Evolutionary conservation across 129 eudicot genomes (phyloP), one percentile per base, ranked within the genome.

Genomic region (Flaveria sonorensis): DNA sequence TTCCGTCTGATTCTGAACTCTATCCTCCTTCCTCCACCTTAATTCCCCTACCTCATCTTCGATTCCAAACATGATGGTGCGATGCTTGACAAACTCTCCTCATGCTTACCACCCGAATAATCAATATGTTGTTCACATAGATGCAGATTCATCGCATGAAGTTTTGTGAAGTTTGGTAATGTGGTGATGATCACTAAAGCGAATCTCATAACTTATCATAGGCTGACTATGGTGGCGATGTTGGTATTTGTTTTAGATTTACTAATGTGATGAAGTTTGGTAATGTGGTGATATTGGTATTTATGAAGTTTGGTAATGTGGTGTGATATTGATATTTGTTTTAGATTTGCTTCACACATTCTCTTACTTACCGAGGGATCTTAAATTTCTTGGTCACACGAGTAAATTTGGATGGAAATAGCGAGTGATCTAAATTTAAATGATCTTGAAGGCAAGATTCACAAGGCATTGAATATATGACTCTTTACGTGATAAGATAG

Each of bases 201-300:
- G 6, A 93, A 93, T 82, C 63, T 93, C n/a, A 89, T 93, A 8
- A 90, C 96, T 11, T 93, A 93, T 75, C 86, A 91, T 18, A 96
- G 98, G 9, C 96, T 96, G 0, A 93, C 98, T 0, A 93, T 90
- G 98, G 98, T 93, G 64, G 85, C 98, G 23, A 60, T 48, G 4
- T 61, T 47, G 51, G 45, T 52, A 77, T 61, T 47, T 74, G 20
- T 20, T 75, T 57, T 61, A 92, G 97, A 92, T 89, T 24, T 24
- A 1, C 28, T 24, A 24, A 24, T 24, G 28, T 24, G 28, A 1
- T 24, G 28, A 24, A 24, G 28, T 24, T 24, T 24, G 28, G 28
- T 24, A 24, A 24, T 1, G 28, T 24, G 28, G 28, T 24, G 1
- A 24, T 24, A 24, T 24, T 24, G 28, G 28, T 24, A 24, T 24